These are phyloP conservation scores for Tetraselmis striata DNA, from an alignment of 139 green algal species.

Conservation along the genomic window DNA sequence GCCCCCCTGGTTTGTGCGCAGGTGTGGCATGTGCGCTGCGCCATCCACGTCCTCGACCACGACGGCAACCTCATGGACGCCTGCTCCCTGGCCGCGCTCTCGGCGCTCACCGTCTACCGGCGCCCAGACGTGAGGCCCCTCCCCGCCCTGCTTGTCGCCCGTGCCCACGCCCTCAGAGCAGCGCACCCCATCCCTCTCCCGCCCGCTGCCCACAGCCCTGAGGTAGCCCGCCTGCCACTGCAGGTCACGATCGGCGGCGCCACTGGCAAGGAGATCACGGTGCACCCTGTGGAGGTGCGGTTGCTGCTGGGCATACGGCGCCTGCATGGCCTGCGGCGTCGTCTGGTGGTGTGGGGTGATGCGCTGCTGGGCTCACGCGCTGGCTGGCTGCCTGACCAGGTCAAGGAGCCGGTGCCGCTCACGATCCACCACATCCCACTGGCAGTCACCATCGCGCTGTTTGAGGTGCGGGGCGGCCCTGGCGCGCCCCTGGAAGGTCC, in stretches of 20 bases:
- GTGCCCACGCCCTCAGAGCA: no score
- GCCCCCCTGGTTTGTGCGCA: conserved; percentile 21
- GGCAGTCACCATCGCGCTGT: conserved; percentile 71
- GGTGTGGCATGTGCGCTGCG: conserved; percentile 72
- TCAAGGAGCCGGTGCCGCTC: conserved; percentile 72
- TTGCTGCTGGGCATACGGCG: no score
- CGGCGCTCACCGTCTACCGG: conserved; percentile 68
- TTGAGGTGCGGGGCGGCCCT: conserved; percentile 64
- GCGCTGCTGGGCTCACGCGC: no score
- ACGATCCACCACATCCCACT: conserved; percentile 84
- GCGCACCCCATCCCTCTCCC: no score
- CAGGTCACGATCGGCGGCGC: conserved; percentile 19
- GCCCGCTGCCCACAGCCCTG: background rate
- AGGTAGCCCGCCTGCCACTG: background rate
- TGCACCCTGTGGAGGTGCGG: conserved; percentile 50
- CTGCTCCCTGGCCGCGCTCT: conserved; percentile 59
- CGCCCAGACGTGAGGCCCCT: conserved; percentile 52
- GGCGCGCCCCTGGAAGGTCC: no score
- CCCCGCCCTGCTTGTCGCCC: no score
- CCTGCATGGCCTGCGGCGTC: no score
- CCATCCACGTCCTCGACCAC: conserved; percentile 72
- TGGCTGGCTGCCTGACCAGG: no score
- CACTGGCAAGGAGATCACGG: conserved; percentile 28
- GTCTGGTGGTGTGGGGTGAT: no score
- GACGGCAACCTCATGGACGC: conserved; percentile 79